Percentiles rank a stretch among this genome's conserved stretches.
phyloP scores from a whole-genome alignment of 768 basidiomycete genomes.

The Tremella yokohamensis region DNA sequence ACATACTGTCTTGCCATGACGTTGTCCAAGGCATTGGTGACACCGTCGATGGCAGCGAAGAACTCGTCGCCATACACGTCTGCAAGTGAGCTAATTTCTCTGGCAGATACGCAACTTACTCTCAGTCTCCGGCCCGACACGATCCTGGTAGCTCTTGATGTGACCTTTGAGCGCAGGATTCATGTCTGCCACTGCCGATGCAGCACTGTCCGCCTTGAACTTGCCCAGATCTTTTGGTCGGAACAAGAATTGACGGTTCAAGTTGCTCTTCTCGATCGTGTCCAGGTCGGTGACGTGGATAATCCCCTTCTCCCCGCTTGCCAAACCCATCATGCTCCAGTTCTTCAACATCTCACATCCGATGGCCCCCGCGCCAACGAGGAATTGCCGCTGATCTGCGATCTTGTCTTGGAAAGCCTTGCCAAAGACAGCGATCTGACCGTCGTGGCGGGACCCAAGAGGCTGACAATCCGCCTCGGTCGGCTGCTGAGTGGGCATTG shows the following conservation, averaged over 20 bases:
- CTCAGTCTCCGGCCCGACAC: conserved; percentile 88
- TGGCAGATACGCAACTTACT: conserved; percentile 57
- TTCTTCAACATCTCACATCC: conserved; percentile 99
- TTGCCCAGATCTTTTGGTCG: conserved; percentile 91
- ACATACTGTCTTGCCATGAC: conserved; percentile 94
- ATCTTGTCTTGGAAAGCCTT: conserved; percentile 88
- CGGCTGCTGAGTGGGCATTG: conserved; percentile 71
- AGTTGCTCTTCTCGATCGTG: conserved; percentile 98
- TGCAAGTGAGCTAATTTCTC: conserved; percentile 50
- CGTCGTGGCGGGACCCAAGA: conserved; percentile 78
- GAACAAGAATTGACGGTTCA: conserved; percentile 98
- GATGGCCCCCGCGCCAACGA: conserved; percentile 98
- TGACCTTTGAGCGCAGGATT: conserved; percentile 84
- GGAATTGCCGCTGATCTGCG: conserved; percentile 82
- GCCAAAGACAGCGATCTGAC: conserved; percentile 94
- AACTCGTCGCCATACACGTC: conserved; percentile 84
- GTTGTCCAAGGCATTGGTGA: conserved; percentile 97
- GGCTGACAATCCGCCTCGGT: conserved; percentile 81
- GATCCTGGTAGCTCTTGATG: conserved; percentile 82
- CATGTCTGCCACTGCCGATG: conserved; percentile 87
- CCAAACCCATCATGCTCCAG: conserved; percentile 98
- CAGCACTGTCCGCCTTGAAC: conserved; percentile 95
- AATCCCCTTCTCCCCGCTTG: conserved; percentile 65
- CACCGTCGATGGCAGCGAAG: conserved; percentile 81
- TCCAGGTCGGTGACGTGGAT: conserved; percentile 96